These are phyloP conservation scores for Phylloporus rhodoxanthus DNA, from an alignment of 768 basidiomycete species.

Conservation along the genomic window DNA sequence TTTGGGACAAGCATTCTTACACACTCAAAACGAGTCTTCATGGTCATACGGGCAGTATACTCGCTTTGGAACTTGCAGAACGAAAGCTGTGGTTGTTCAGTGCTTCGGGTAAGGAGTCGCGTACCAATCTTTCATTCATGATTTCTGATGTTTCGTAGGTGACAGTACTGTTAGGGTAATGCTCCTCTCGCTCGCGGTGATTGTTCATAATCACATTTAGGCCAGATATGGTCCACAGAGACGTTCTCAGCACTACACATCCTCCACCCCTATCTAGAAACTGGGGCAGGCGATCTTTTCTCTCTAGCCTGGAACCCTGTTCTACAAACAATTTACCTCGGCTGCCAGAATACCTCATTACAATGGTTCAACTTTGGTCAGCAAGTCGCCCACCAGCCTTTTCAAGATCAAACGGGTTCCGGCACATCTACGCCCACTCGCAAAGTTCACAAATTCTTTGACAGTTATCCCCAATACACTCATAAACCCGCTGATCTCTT, in stretches of 20 bases:
- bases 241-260: conserved; percentile 63
- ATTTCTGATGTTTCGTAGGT: conserved; percentile 39
- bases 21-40: conserved; percentile 60
- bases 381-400: neutral
- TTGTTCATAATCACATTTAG: conserved; percentile 4
- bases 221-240: conserved; percentile 76
- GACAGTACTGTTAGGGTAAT: conserved; percentile 81
- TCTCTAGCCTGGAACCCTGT: conserved; percentile 72
- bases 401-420: conserved; percentile 15
- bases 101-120: conserved; percentile 59
- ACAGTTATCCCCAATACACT: conserved; percentile 74
- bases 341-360: conserved; percentile 89
- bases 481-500: conserved; percentile 61
- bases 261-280: conserved; percentile 72
- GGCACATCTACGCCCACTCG: conserved; percentile 36
- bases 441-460: conserved; percentile 85
- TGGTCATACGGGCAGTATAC: conserved; percentile 81
- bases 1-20: conserved; percentile 76
- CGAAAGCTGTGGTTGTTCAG: conserved; percentile 86
- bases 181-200: conserved; percentile 16
- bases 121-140: neutral
- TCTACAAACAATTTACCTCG: conserved; percentile 71
- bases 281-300: conserved; percentile 82
- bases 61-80: conserved; percentile 69
- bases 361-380: conserved; percentile 73